Conservation (phyloP, 108 stramenopile species). For the Chaetoceros tenuissimus region DNA sequence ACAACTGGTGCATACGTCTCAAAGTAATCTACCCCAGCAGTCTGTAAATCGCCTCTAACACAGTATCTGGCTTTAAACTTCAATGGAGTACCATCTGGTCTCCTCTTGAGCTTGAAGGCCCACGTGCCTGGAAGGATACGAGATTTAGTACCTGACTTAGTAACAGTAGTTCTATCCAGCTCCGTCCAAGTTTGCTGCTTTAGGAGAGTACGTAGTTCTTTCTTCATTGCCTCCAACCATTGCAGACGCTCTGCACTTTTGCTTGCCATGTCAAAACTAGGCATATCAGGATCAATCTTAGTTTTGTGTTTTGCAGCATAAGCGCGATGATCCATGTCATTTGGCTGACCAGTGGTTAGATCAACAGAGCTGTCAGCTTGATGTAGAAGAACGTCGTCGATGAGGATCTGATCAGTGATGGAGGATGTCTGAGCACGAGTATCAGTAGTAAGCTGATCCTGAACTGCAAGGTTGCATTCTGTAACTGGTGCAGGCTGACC, state of each 20-base stretch:
- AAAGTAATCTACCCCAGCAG: slow-evolving; percentile 5
- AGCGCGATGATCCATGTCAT: not conserved
- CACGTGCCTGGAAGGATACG: slow-evolving; percentile 8
- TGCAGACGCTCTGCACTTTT: not conserved
- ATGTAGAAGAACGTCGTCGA: too few relatives aligned
- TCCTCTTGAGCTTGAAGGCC: slow-evolving; percentile 19
- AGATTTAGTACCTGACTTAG: too few relatives aligned
- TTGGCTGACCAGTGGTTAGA: not conserved
- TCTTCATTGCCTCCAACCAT: not conserved
- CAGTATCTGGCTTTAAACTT: slow-evolving; percentile 24
- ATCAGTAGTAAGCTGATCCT: too few relatives aligned
- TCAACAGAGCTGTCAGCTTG: not conserved
- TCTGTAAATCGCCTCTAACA: slow-evolving; percentile 14
- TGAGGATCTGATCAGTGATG: not conserved
- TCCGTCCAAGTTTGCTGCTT: slow-evolving; percentile 3
- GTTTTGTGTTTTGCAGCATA: not conserved
- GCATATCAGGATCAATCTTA: not conserved
- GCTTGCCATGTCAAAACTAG: not conserved
- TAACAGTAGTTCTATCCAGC: too few relatives aligned
- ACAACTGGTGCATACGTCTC: slow-evolving; percentile 40
- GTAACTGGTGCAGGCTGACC: not conserved
- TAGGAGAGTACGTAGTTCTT: not conserved
- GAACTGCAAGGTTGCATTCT: too few relatives aligned
- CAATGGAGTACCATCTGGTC: slow-evolving; percentile 12
- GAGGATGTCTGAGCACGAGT: not conserved